These are phyloP conservation scores for Scopulariopsis brevicaulis DNA, from an alignment of 2,329 filamentous ascomycete species.

Conservation along the genomic window DNA sequence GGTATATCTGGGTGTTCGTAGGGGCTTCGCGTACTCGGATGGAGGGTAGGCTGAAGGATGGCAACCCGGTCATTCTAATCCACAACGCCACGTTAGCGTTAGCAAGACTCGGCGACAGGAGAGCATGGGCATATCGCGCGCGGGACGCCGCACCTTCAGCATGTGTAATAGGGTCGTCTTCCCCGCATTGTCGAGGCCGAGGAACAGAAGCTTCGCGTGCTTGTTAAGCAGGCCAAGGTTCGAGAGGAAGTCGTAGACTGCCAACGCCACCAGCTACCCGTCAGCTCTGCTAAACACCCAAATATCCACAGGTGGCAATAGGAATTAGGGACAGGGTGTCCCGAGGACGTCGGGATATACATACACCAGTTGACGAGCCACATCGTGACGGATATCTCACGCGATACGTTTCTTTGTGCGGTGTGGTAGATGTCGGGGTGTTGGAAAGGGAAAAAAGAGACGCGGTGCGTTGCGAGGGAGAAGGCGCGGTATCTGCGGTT, in stretches of 20 bases:
- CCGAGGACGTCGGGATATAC: conserved; percentile 19
- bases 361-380: conserved; percentile 96
- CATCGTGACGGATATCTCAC: conserved; percentile 43
- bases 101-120: background rate
- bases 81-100: background rate
- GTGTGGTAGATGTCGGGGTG: background rate
- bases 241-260: conserved; percentile 80
- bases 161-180: conserved; percentile 92
- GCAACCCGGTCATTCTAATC: conserved; percentile 80
- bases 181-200: conserved; percentile 87
- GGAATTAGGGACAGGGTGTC: background rate
- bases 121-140: background rate
- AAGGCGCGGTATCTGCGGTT: background rate
- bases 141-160: conserved; percentile 64
- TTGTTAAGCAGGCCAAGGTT: conserved; percentile 86
- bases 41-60: conserved; percentile 79
- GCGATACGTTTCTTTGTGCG: background rate
- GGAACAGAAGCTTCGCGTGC: conserved; percentile 88
- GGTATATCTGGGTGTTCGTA: background rate
- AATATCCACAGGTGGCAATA: background rate
- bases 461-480: conserved; percentile 4
- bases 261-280: background rate
- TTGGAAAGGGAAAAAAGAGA: background rate
- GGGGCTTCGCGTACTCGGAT: conserved; percentile 58
- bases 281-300: background rate